Evolutionary conservation across 2,329 filamentous ascomycete species (phyloP).

Genomic region (Pyrenophora tritici-repentis): DNA sequence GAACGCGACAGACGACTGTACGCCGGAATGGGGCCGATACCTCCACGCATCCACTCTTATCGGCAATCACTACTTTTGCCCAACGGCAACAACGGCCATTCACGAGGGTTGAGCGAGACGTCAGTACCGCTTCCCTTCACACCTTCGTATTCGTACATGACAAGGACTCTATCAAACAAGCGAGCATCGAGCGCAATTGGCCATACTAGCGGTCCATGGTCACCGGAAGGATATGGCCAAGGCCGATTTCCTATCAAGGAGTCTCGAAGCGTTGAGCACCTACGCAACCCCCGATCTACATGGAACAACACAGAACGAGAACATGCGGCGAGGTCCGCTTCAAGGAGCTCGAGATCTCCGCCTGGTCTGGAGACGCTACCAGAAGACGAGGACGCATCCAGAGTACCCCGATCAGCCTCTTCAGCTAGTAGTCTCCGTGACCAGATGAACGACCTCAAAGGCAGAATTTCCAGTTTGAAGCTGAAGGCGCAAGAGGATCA

Average conservation of each 20-base stretch:
- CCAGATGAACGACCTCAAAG: conserved; percentile 84
- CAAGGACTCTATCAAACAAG: conserved; percentile 35
- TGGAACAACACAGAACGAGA: conserved; percentile 33
- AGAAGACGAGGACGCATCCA: conserved; percentile 45
- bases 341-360: conserved; percentile 47
- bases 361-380: conserved; percentile 48
- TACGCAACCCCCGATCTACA: conserved; percentile 41
- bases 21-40: conserved; percentile 44
- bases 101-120: conserved; percentile 50
- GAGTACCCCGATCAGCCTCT: conserved; percentile 68
- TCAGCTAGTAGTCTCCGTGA: conserved; percentile 76
- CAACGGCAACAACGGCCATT: conserved; percentile 42
- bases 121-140: conserved; percentile 43
- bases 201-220: conserved; percentile 45
- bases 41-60: conserved; percentile 38
- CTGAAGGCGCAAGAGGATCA: conserved; percentile 80
- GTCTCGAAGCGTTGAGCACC: conserved; percentile 48
- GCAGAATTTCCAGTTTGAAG: conserved; percentile 79
- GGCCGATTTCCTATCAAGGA: conserved; percentile 46
- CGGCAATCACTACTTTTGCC: conserved; percentile 41
- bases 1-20: conserved; percentile 45
- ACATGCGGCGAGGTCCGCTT: conserved; percentile 42
- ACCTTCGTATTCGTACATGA: conserved; percentile 38
- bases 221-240: conserved; percentile 41
- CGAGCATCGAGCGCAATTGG: conserved; percentile 49